Evolutionary conservation across 1,284 basidiomycete genomes (phyloP).

Genomic region (Grifola frondosa): DNA sequence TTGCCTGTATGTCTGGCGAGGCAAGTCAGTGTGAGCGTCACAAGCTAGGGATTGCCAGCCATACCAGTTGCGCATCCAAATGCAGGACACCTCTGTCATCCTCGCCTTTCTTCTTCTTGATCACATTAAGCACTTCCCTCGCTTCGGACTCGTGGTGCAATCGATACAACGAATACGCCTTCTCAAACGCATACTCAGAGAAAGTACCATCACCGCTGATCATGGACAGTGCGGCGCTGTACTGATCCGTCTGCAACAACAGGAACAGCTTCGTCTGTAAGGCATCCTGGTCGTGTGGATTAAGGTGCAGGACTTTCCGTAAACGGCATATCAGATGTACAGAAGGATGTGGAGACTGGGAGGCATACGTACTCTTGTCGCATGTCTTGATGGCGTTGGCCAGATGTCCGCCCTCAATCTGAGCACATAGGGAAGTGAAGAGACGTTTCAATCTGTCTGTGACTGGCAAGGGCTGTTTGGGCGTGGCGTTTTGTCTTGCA

Average conservation of each 20-base stretch:
- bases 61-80: conserved; percentile 82
- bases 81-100: conserved; percentile 69
- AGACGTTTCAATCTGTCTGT: conserved; percentile 67
- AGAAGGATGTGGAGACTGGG: too few species aligned
- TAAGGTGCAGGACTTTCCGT: conserved; percentile 76
- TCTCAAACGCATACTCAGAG: conserved; percentile 61
- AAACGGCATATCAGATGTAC: too few species aligned
- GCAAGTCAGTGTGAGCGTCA: background rate
- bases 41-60: conserved; percentile 33
- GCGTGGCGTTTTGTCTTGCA: conserved; percentile 12
- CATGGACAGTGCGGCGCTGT: conserved; percentile 55
- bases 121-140: conserved; percentile 45
- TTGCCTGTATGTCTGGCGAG: conserved; percentile 55
- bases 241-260: conserved; percentile 82
- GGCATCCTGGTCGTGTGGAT: conserved; percentile 69
- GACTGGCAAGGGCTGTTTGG: conserved; percentile 52
- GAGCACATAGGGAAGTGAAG: conserved; percentile 78
- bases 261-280: conserved; percentile 80
- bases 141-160: conserved; percentile 74
- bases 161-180: conserved; percentile 80
- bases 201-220: conserved; percentile 35
- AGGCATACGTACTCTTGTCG: conserved; percentile 78
- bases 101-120: conserved; percentile 44
- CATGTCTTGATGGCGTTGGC: conserved; percentile 83
- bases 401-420: conserved; percentile 82